Percentiles rank a stretch among this genome's conserved stretches.
These are phyloP conservation scores for Rhodosporidiobolus sp. DNA, from an alignment of 768 basidiomycete species.

Conservation along the genomic window DNA sequence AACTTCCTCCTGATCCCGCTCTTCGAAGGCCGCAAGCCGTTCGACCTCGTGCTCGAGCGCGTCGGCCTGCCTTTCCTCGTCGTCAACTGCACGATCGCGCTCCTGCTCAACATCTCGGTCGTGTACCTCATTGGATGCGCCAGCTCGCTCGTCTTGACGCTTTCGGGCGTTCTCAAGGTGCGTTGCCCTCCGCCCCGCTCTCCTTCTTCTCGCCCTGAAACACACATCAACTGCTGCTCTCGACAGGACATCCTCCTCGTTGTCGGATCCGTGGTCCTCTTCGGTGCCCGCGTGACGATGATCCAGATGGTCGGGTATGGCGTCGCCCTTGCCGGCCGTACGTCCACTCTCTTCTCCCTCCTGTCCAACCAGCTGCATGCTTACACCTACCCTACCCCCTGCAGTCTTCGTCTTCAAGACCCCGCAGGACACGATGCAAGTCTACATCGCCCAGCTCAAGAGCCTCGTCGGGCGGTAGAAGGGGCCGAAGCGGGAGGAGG, in stretches of 20 bases:
- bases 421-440: constrained; percentile 28
- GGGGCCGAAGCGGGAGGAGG: background rate
- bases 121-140: constrained; percentile 41
- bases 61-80: constrained; percentile 70
- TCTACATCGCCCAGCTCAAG: constrained; percentile 23
- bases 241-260: constrained; percentile 87
- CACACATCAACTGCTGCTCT: background rate
- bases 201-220: background rate
- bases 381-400: too few relatives aligned
- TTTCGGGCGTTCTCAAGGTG: constrained; percentile 61
- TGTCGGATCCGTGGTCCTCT: constrained; percentile 79
- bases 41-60: constrained; percentile 60
- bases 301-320: constrained; percentile 57
- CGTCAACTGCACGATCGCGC: constrained; percentile 62
- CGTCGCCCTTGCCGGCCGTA: constrained; percentile 25
- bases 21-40: constrained; percentile 87
- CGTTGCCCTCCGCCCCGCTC: constrained; percentile 38
- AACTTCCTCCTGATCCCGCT: constrained; percentile 81
- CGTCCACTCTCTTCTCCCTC: too few relatives aligned
- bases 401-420: constrained; percentile 37
- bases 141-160: constrained; percentile 76
- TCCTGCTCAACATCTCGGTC: constrained; percentile 43
- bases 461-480: constrained; percentile 11
- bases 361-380: too few relatives aligned
- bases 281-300: constrained; percentile 70